Evolutionary conservation across 2,329 filamentous ascomycete genomes (phyloP).

Genomic region (Monilinia polystroma): DNA sequence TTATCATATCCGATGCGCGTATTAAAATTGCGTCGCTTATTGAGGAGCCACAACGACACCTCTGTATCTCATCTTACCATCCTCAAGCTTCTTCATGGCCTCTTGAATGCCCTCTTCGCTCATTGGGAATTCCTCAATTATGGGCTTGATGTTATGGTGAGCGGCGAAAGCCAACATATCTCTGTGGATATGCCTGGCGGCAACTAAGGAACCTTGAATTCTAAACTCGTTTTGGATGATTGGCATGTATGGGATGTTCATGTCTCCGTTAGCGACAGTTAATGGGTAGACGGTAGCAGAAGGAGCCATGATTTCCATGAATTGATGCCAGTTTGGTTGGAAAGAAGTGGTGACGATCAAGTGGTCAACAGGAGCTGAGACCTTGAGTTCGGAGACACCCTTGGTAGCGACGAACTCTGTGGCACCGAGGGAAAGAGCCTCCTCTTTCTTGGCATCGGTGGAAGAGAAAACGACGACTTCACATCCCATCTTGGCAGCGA

Average conservation of each 20-base stretch:
- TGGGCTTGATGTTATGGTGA: conserved; percentile 58
- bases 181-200: conserved; percentile 49
- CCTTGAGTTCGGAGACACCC: conserved; percentile 28
- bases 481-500: conserved; percentile 61
- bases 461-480: conserved; percentile 58
- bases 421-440: conserved; percentile 59
- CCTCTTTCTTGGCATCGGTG: conserved; percentile 61
- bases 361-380: conserved; percentile 40
- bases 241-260: conserved; percentile 38
- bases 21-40: conserved; percentile 19
- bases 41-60: conserved; percentile 43
- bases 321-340: conserved; percentile 59
- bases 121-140: conserved; percentile 57
- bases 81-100: conserved; percentile 55
- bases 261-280: conserved; percentile 55
- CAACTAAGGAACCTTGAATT: conserved; percentile 37
- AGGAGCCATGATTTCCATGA: conserved; percentile 58
- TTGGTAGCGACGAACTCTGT: conserved; percentile 60
- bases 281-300: conserved; percentile 64
- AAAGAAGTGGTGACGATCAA: conserved; percentile 38
- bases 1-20: not conserved
- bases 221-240: conserved; percentile 34
- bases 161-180: conserved; percentile 60
- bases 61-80: conserved; percentile 54
- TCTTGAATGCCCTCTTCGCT: conserved; percentile 52